Evolutionary conservation across 1,139 yeast genomes (phyloP), one percentile per base, ranked within the genome.

Genomic region (Kodamaea suecica): DNA sequence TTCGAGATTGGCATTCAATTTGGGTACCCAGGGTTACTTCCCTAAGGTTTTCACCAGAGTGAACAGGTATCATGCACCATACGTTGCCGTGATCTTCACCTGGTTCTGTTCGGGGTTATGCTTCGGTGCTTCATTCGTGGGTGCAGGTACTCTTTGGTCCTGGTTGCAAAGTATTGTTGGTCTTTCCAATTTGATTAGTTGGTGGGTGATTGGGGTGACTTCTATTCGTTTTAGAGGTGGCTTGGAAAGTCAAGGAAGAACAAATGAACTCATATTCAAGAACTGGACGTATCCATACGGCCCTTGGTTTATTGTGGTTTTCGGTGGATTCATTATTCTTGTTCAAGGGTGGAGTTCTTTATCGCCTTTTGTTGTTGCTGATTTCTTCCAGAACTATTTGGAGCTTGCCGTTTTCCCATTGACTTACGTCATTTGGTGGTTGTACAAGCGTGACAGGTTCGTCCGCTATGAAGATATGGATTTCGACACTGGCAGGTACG

Each of bases 401-500:
- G 73, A 66, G 40, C 52, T 66, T 33, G 61, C 59, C 3, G 62
- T 66, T 5, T 66, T 67, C 54, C 72, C 71, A 17, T 31, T 53
- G 5, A 49, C 61, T 17, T 66, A 63, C 44, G 14, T 58, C 3
- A 38, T 59, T 32, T 66, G 71, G 71, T 75, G 80, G 74, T 47
- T 66, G 30, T 61, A 58, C 36, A 71, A 68, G 36, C 65, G 66
- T 4, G 82, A 79, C 39, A 61, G 58, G 39, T 70, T 74, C 48
- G 69, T 73, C 8, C 63, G 59, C 33, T 53, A 59, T 4, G 68
- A 64, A 37, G 80, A 77, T 15, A 78, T 79, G 81, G 85, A 80
- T 50, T 74, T 79, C 35, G 81, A 73, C 34, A 70, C 80, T 7
- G 84, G 78, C 47, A 62, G 76, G 41, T 79, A 79, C 50, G 47